These are phyloP conservation scores for Orbilia brochopaga DNA, from an alignment of 2,329 filamentous ascomycete species.

Conservation along the genomic window DNA sequence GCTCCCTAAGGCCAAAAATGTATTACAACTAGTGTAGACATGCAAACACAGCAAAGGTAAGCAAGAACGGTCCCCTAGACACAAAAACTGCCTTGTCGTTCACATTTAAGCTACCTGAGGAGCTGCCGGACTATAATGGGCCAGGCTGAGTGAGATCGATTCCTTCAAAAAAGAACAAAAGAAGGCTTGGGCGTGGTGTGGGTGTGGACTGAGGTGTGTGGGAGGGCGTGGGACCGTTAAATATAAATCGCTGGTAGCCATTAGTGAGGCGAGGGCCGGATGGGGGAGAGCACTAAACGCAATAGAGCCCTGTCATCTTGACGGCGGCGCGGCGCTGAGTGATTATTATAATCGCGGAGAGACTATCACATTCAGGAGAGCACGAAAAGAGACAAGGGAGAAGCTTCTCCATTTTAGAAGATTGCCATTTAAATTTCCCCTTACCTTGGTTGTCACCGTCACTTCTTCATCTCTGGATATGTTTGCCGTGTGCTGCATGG, in stretches of 20 bases:
- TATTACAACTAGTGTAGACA: conserved; percentile 44
- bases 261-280: conserved; percentile 38
- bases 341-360: conserved; percentile 42
- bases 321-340: conserved; percentile 24
- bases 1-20: conserved; percentile 28
- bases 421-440: conserved; percentile 20
- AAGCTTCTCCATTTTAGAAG: conserved; percentile 14
- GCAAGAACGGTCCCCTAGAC: conserved; percentile 16
- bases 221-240: conserved; percentile 49
- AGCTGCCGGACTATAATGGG: neutral
- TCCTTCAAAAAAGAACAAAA: conserved; percentile 37
- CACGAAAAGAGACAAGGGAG: conserved; percentile 38
- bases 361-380: conserved; percentile 49
- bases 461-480: conserved; percentile 20
- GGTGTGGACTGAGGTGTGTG: conserved; percentile 28
- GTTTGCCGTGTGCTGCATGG: conserved; percentile 18
- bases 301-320: conserved; percentile 24
- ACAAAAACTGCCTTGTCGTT: conserved; percentile 44
- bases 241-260: conserved; percentile 37
- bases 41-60: conserved; percentile 28
- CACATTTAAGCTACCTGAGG: conserved; percentile 42
- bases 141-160: conserved; percentile 40
- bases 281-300: conserved; percentile 10
- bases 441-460: conserved; percentile 29
- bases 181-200: conserved; percentile 19